Percentiles rank a stretch among this genome's conserved stretches.
Evolutionary conservation across 768 basidiomycete species (phyloP).

Genomic region (Pholiota conissans): DNA sequence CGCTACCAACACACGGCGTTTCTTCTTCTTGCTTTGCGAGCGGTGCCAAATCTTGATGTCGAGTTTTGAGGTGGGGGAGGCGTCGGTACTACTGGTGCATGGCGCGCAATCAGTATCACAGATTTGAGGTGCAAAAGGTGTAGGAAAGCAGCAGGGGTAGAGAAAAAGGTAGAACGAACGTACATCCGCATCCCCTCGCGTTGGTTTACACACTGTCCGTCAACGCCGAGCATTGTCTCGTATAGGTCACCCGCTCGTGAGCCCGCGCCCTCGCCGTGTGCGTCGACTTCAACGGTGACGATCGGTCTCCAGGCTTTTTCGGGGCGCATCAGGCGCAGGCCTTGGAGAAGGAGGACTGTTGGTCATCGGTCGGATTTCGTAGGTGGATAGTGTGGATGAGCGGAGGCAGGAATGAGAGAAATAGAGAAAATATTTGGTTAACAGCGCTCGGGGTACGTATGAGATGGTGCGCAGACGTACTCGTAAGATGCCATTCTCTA

Average conservation of each 20-base stretch:
- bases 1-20: constrained; percentile 56
- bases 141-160: background rate
- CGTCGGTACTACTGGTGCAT: too few relatives aligned
- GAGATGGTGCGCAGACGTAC: background rate
- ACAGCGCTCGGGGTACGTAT: too few relatives aligned
- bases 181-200: constrained; percentile 56
- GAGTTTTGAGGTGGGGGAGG: constrained; percentile 37
- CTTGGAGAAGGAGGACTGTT: constrained; percentile 41
- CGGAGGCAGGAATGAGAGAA: background rate
- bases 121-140: constrained; percentile 34
- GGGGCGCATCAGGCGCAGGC: constrained; percentile 49
- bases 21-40: constrained; percentile 65
- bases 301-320: constrained; percentile 72
- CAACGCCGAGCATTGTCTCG: constrained; percentile 61
- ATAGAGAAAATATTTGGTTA: background rate
- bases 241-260: constrained; percentile 38
- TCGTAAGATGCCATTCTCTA: background rate
- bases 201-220: constrained; percentile 71
- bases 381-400: background rate
- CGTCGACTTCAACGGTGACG: constrained; percentile 54
- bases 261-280: constrained; percentile 31
- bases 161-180: constrained; percentile 20
- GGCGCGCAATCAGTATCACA: too few relatives aligned
- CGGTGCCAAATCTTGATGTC: constrained; percentile 59
- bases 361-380: background rate